phyloP scores from a whole-genome alignment of 148 eudicot species.

The Vaccinium vitisidaea region DNA sequence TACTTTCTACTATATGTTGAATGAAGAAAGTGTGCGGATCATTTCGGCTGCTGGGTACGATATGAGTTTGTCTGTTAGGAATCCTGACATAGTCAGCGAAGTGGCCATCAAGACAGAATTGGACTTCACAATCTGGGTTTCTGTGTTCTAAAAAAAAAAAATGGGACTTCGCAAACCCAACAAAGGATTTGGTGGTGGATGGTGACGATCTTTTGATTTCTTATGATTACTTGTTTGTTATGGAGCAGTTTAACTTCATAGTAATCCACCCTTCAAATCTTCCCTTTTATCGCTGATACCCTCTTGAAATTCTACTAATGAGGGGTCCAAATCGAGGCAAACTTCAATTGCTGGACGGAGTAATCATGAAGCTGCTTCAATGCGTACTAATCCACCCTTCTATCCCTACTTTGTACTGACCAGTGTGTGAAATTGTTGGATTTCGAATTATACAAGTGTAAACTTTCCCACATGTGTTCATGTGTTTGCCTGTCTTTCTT shows the following conservation, averaged over 20 bases:
- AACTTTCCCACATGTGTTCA: neutral
- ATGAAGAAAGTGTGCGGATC: neutral
- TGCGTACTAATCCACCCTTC: neutral
- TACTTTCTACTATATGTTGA: neutral
- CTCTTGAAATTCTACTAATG: neutral
- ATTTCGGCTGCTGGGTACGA: neutral
- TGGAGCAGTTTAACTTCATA: neutral
- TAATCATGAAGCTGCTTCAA: neutral
- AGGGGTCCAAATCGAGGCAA: too few relatives aligned
- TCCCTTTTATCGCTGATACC: neutral
- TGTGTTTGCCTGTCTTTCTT: neutral
- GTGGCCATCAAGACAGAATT: neutral
- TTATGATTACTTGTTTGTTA: neutral
- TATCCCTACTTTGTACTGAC: neutral
- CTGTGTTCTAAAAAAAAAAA: neutral
- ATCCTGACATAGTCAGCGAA: neutral
- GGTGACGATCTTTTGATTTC: neutral
- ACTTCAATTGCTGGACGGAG: neutral
- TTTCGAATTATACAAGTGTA: neutral
- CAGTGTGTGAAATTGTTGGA: neutral
- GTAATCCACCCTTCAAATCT: neutral
- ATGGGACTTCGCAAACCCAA: neutral
- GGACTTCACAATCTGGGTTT: neutral
- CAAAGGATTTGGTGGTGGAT: neutral
- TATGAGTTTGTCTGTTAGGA: neutral